A percentile compares a stretch with the other conserved stretches of the same genome.
These are phyloP conservation scores for Capsicum pubescens DNA, from an alignment of 257 asterid genomes.

Conservation along the genomic window DNA sequence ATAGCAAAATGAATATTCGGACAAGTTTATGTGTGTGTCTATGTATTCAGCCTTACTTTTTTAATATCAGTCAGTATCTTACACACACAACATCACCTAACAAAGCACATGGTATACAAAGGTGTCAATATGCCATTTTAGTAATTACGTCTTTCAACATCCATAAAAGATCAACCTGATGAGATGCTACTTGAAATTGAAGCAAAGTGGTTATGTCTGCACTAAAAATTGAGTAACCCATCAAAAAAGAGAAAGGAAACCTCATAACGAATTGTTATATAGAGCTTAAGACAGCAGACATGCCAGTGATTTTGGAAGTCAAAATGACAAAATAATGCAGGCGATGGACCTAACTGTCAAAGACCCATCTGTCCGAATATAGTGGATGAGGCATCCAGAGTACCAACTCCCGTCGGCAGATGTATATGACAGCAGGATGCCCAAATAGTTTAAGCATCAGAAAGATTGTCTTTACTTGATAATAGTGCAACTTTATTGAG, in stretches of 20 bases:
- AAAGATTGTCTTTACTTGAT: not conserved
- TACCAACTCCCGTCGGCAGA: not conserved
- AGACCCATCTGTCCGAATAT: not conserved
- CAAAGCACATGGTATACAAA: not conserved
- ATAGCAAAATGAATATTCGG: not conserved
- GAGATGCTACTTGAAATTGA: not conserved
- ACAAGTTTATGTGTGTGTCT: not conserved
- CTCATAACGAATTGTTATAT: not conserved
- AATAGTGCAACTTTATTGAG: not conserved
- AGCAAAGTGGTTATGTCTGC: slow-evolving; percentile 7
- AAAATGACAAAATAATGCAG: slow-evolving; percentile 14
- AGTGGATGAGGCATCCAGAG: not conserved
- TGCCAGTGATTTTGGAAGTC: not conserved
- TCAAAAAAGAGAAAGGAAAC: not conserved
- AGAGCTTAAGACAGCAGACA: not conserved
- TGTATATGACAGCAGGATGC: not conserved
- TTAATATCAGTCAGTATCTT: not conserved
- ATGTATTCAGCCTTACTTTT: not conserved
- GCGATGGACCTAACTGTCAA: not conserved
- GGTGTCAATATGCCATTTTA: slow-evolving; percentile 20
- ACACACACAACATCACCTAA: not conserved
- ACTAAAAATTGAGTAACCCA: not conserved
- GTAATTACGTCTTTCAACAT: not conserved
- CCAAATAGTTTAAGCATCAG: not conserved
- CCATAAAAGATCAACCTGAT: not conserved